Evolutionary conservation across 345 rosid species (phyloP), one percentile per base, ranked within the genome.

Genomic region (Citrus australasica): DNA sequence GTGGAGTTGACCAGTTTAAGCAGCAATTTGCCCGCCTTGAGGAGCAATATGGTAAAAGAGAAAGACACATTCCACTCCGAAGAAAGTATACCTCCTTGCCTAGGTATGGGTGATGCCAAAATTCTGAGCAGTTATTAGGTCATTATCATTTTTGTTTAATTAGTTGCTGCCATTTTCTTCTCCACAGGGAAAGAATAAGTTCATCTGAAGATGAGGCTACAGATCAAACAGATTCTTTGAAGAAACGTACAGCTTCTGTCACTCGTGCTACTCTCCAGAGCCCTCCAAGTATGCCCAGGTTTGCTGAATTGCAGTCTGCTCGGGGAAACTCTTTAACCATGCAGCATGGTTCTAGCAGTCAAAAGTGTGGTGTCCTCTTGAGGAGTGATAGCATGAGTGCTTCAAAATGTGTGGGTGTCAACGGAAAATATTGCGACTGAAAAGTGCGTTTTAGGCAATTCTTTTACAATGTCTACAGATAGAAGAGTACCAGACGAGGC

Each of bases 11-110:
- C 42, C 92, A 85, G 67, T 91, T 89, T 81, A 92, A 88, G 89
- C 93, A 86, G 80, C 98, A 93, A 79, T 93, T 95, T 83, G 98
- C 97, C n/a, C 81, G 90, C 77, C 95, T 93, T 0, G 98, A 93
- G 86, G 98, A 90, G 71, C 87, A 84, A 64, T 40, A 84, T 56
- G 93, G 88, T 71, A 85, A 75, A 79, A 84, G 82, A 77, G 92
- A 84, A 75, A 88, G 84, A 76, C 82, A 68, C 46, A 86, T 85
- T 69, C 89, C 90, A 28, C 83, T 79, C 16, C 94, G 86, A 73
- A 88, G 98, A 84, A 93, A 91, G 76, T 91, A 93, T 81, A 87
- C 91, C 58, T 95, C 98, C 72, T 87, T 92, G 85, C 98, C 98
- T 2, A 93, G 98, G 98, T 93, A 60, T 81, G 76, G 77, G 70